Percentiles rank a stretch among this genome's conserved stretches.
phyloP scores from a whole-genome alignment of 2,329 filamentous ascomycete genomes.

The Alternaria sp. region DNA sequence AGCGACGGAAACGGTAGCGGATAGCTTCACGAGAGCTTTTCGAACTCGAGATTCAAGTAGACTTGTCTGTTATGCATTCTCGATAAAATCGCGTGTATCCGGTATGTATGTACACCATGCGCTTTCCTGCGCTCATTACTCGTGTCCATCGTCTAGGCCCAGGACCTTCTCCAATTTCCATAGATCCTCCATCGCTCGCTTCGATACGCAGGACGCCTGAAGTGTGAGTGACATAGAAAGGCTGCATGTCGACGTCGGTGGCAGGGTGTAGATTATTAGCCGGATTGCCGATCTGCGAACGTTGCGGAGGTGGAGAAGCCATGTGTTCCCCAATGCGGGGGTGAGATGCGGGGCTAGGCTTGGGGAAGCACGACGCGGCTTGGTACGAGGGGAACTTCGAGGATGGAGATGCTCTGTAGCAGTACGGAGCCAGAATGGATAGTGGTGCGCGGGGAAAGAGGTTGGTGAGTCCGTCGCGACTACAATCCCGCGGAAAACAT shows the following conservation, averaged over 20 bases:
- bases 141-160: not conserved
- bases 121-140: not conserved
- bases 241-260: not conserved
- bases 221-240: not conserved
- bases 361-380: not conserved
- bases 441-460: not conserved
- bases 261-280: not conserved
- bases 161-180: not conserved
- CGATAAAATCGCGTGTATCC: not conserved
- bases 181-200: not conserved
- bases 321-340: constrained; percentile 15
- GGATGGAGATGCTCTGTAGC: no score
- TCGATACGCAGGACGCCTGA: not conserved
- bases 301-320: constrained; percentile 5
- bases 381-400: not conserved
- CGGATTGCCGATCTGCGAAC: not conserved
- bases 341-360: constrained; percentile 1
- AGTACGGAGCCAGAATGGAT: rapidly evolving
- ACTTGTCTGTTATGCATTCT: not conserved
- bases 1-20: not conserved
- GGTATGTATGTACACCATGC: not conserved
- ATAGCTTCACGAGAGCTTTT: rapidly evolving
- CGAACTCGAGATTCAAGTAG: not conserved
- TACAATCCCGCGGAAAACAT: not conserved
- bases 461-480: not conserved